Evolutionary conservation across 495 filamentous ascomycete genomes (phyloP), one percentile per base, ranked within the genome.

Genomic region (Trichocladium uniseriatum): DNA sequence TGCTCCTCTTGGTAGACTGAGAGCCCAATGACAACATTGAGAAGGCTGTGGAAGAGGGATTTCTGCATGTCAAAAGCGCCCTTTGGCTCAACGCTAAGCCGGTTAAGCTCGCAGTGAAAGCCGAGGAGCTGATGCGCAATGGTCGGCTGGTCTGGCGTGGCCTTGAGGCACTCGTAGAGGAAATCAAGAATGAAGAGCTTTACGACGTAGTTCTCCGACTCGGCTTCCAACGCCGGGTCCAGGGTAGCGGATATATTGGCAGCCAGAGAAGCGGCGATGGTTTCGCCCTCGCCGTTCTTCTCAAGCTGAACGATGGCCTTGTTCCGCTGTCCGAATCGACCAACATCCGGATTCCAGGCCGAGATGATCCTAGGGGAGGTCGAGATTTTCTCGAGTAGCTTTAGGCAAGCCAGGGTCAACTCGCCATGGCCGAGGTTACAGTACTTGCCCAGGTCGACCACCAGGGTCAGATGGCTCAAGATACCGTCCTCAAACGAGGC

Each of bases 101-200:
- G 69, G 42, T 76, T 76, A 18, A 80, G 73, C 20, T 79, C 75
- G 56, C 87, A 90, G 27, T 74, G 72, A 61, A 99, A 96, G 0
- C 92, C 92, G 18, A 99, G 83, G 16, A 99, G 67, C 37, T 92
- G 72, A 65, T 99, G 92, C 3, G 91, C 90, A 39, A 97, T 79
- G 14, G 81, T 91, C 5, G 91, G 89, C 46, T 66, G 65, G 56
- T 83, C 78, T 22, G 82, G 79, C 22, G 82, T 78, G 15, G 82
- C 77, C 35, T 72, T 74, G 8, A 99, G 66, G 61, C 85, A 89
- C 53, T 77, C 79, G 58, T 87, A 83, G 22, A 99, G 73, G 52
- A 96, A 87, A 35, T 84, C 82, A 9, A 97, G 74, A 22, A 96
- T 79, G 47, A 79, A 78, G 46, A 83, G 64, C 60, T 94, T 89